Evolutionary conservation across 768 basidiomycete genomes (phyloP).

Genomic region (Pilatotrama ljubarskyi): DNA sequence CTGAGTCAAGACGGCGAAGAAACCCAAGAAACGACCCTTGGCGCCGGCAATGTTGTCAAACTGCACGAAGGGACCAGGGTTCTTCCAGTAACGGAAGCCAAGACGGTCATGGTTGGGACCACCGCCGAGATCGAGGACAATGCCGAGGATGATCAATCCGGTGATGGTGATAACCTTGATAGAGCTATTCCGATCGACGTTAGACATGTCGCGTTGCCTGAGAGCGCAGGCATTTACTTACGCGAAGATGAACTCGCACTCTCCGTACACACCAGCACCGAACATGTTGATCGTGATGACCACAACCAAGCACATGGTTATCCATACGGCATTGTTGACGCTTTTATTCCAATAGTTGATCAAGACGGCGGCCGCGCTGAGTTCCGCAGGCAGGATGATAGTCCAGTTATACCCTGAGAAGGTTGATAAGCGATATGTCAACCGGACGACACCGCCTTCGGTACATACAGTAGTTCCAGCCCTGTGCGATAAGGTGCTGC

Average conservation of each 20-base stretch:
- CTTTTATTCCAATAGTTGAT: conserved; percentile 64
- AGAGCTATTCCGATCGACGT: conserved; percentile 39
- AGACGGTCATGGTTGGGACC: conserved; percentile 76
- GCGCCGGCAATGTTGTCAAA: conserved; percentile 60
- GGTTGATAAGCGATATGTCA: background rate
- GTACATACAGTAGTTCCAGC: conserved; percentile 53
- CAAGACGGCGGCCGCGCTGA: conserved; percentile 74
- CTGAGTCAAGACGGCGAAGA: conserved; percentile 72
- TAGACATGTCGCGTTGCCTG: background rate
- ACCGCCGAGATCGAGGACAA: conserved; percentile 84
- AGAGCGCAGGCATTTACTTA: conserved; percentile 27
- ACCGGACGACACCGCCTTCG: background rate
- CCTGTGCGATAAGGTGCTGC: conserved; percentile 33
- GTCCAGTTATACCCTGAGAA: conserved; percentile 53
- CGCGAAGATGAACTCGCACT: conserved; percentile 87
- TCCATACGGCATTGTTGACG: conserved; percentile 74
- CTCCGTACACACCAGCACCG: conserved; percentile 79
- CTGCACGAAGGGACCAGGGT: conserved; percentile 89
- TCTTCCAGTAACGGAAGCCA: conserved; percentile 79
- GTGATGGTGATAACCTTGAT: conserved; percentile 89
- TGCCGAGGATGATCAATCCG: conserved; percentile 56
- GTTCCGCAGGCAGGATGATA: conserved; percentile 69
- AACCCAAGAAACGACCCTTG: conserved; percentile 76
- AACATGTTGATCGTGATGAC: conserved; percentile 75
- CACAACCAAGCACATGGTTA: conserved; percentile 73